phyloP scores from a whole-genome alignment of 345 rosid genomes.

The Clarkia xantiana region DNA sequence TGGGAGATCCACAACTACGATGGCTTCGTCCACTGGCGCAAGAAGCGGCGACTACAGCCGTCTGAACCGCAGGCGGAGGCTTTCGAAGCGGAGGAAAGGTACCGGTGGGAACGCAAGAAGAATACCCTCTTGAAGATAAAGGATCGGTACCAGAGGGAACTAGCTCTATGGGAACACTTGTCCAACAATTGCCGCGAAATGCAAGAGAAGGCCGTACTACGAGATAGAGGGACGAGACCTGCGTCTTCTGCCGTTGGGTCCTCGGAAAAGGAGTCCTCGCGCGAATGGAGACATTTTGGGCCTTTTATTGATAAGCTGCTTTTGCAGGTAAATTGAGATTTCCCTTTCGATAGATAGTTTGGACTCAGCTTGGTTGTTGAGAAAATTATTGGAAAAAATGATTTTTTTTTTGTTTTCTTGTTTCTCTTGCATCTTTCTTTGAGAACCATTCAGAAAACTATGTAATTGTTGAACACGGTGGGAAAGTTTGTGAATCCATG shows the following conservation, averaged over 20 bases:
- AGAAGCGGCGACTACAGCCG: constrained; percentile 27
- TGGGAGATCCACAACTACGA: constrained; percentile 72
- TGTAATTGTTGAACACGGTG: too few species aligned
- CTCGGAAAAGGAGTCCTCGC: constrained; percentile 2
- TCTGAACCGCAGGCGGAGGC: constrained; percentile 13
- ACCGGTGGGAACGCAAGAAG: constrained; percentile 30
- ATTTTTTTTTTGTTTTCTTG: too few species aligned
- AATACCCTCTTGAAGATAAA: constrained; percentile 34
- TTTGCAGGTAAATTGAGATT: constrained; percentile 36
- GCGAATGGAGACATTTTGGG: constrained; percentile 9
- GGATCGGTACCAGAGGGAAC: constrained; percentile 41
- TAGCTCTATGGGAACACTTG: constrained; percentile 48
- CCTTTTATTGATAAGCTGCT: constrained; percentile 42
- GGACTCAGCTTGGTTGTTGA: constrained; percentile 1
- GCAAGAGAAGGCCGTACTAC: constrained; percentile 28
- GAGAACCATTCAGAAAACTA: too few species aligned
- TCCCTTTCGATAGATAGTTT: background rate
- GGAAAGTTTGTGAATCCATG: too few species aligned
- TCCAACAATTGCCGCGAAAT: constrained; percentile 39
- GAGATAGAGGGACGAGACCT: constrained; percentile 8
- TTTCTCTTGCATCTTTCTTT: too few species aligned
- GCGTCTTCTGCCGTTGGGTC: constrained; percentile 3
- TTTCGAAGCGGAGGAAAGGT: constrained; percentile 22
- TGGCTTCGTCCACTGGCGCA: constrained; percentile 67
- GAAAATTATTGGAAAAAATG: background rate